A percentile compares a stretch with the other conserved stretches of the same genome.
phyloP scores from a whole-genome alignment of 768 basidiomycete species.

The Lactarius trivialis region DNA sequence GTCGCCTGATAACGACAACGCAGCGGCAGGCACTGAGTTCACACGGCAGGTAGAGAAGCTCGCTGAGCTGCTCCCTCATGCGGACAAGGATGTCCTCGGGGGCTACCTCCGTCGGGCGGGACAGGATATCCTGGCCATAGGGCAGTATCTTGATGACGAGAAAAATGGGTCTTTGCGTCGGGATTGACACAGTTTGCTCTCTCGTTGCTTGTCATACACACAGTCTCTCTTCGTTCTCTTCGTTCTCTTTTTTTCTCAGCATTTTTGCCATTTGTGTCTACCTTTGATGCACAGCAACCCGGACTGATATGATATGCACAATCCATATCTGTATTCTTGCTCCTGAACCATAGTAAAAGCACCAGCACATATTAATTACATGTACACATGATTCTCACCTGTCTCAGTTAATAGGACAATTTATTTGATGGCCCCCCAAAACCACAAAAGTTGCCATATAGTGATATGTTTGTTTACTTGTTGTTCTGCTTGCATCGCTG shows the following conservation, averaged over 20 bases:
- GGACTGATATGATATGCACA: conserved; percentile 11
- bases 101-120: conserved; percentile 69
- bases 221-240: not conserved
- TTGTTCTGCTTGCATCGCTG: no score
- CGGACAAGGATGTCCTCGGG: conserved; percentile 58
- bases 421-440: no score
- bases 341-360: conserved; percentile 2
- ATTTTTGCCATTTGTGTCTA: not conserved
- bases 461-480: no score
- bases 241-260: not conserved
- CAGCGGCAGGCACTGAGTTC: conserved; percentile 41
- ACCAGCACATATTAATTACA: conserved; percentile 10
- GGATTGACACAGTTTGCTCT: conserved; percentile 22
- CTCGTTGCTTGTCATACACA: conserved; percentile 8
- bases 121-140: conserved; percentile 79
- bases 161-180: conserved; percentile 58
- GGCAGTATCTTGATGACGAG: conserved; percentile 79
- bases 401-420: not conserved
- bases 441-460: no score
- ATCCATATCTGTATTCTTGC: conserved; percentile 4
- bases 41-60: conserved; percentile 64
- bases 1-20: not conserved
- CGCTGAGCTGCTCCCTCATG: conserved; percentile 63
- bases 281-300: not conserved
- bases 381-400: conserved; percentile 7